Base-by-base conservation (phyloP, 305 asterid species). In the Solanum hybrid region DNA sequence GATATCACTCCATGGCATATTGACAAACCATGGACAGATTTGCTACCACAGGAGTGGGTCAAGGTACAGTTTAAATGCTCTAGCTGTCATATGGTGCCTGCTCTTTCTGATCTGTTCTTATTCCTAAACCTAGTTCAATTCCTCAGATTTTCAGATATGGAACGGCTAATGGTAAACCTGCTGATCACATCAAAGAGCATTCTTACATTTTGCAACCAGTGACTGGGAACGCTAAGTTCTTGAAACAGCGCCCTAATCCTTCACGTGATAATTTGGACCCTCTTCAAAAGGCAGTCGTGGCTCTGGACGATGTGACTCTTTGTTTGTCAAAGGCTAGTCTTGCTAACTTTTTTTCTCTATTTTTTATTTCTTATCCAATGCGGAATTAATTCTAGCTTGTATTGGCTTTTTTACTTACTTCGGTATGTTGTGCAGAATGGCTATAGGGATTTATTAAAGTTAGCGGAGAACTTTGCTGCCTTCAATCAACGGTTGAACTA, bases 391-490 rank as follows among this genome's bases (percentile, higher is more conserved):
- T 34, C 76, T 86, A 91, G 90, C 40, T 78, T 64, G 16, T 35
- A 39, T 86, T 89, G 61, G 88, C 89, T 86, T 90, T 77, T 76
- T 35, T 73, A 87, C 87, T 91, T 82, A 37, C 77, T 85, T 51
- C 14, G 8, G 74, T 69, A 22, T 77, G 64, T 83, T 90, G 61
- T 92, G 92, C 96, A 97, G 99, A 91, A 92, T 93, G 98, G 99
- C 74, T 97, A 97, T 86, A 93, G 96, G 35, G 98, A 97, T 93
- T 71, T 97, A 94, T 90, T 97, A 90, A 96, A 96, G 89, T 90
- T 97, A 90, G 99, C 99, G 86, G 99, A 97, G 93, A 97, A 96
- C 90, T 97, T 97, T 92, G 93, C 99, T 73, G 95, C 99, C 91
- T 97, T 97, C 92, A 97, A 95, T 92, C 99, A 96, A 95, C 94